Percentiles rank a stretch among this genome's conserved stretches.
These are phyloP conservation scores for Earliella scabrosa DNA, from an alignment of 1,284 basidiomycete genomes.

Conservation along the genomic window DNA sequence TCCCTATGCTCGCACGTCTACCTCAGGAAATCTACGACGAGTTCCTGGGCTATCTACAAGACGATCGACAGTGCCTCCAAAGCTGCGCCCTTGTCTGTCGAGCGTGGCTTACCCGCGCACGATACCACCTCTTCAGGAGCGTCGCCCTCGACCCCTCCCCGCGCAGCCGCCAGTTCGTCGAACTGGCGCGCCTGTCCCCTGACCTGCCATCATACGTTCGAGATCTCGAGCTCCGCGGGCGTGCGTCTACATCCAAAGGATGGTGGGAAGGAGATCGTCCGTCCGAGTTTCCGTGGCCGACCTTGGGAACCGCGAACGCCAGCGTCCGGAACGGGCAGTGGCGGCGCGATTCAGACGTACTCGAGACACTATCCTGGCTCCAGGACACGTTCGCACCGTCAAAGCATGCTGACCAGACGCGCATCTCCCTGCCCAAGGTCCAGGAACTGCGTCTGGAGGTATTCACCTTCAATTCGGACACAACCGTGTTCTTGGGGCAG, in stretches of 20 bases:
- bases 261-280: slow-evolving; percentile 16
- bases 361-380: slow-evolving; percentile 5
- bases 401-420: no score
- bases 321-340: not conserved
- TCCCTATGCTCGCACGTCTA: slow-evolving; percentile 19
- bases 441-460: slow-evolving; percentile 1
- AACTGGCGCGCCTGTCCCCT: slow-evolving; percentile 16
- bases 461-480: slow-evolving; percentile 15
- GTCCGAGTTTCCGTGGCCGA: slow-evolving; percentile 27
- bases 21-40: slow-evolving; percentile 37
- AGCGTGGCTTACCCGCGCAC: slow-evolving; percentile 39
- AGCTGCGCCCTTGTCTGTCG: slow-evolving; percentile 40
- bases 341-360: slow-evolving; percentile 1
- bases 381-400: slow-evolving; percentile 10
- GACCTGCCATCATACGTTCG: slow-evolving; percentile 19
- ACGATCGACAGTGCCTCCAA: slow-evolving; percentile 31
- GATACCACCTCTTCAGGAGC: slow-evolving; percentile 36
- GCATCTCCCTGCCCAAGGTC: slow-evolving; percentile 7
- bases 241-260: not conserved
- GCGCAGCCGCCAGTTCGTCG: slow-evolving; percentile 22
- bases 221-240: slow-evolving; percentile 27
- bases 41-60: no score
- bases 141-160: slow-evolving; percentile 22
- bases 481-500: not conserved
- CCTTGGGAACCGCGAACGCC: slow-evolving; percentile 2